These are phyloP conservation scores for Besnoitia besnoiti DNA, from an alignment of 169 alveolate genomes.

Conservation along the genomic window DNA sequence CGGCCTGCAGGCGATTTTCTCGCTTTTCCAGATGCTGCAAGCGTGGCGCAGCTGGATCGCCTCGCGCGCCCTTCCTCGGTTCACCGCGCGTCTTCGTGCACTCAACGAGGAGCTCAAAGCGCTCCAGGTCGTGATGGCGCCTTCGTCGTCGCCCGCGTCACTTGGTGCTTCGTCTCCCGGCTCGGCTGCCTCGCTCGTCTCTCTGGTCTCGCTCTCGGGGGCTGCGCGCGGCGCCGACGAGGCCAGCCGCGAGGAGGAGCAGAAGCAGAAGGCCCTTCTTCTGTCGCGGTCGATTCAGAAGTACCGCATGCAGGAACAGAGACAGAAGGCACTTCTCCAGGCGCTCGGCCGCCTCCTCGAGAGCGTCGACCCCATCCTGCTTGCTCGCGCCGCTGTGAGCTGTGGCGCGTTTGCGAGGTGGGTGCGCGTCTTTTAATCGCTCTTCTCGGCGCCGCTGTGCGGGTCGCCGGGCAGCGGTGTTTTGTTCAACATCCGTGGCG, in stretches of 20 bases:
- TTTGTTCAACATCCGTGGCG: no score
- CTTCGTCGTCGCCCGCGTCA: not conserved
- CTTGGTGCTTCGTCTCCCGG: not conserved
- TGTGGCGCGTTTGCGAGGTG: slow-evolving; percentile 59
- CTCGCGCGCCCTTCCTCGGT: slow-evolving; percentile 45
- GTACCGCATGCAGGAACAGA: slow-evolving; percentile 38
- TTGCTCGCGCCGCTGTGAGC: slow-evolving; percentile 62
- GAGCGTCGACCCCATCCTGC: slow-evolving; percentile 54
- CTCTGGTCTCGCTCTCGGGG: not conserved
- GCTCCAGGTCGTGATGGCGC: not conserved
- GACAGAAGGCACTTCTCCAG: slow-evolving; percentile 47
- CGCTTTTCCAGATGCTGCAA: slow-evolving; percentile 41
- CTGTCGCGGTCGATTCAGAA: slow-evolving; percentile 25
- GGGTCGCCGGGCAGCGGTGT: no score
- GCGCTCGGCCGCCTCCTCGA: slow-evolving; percentile 37
- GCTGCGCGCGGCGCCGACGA: not conserved
- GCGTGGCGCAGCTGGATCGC: slow-evolving; percentile 42
- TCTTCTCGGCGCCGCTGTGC: no score
- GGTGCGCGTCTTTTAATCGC: not conserved
- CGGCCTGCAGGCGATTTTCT: slow-evolving; percentile 25
- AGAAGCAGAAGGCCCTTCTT: not conserved
- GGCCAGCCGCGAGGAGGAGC: slow-evolving; percentile 25
- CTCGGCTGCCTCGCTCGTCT: no score
- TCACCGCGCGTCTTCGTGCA: not conserved
- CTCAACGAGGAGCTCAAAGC: not conserved